These are phyloP conservation scores for Calycina herbarum DNA, from an alignment of 2,329 filamentous ascomycete genomes.

Conservation along the genomic window DNA sequence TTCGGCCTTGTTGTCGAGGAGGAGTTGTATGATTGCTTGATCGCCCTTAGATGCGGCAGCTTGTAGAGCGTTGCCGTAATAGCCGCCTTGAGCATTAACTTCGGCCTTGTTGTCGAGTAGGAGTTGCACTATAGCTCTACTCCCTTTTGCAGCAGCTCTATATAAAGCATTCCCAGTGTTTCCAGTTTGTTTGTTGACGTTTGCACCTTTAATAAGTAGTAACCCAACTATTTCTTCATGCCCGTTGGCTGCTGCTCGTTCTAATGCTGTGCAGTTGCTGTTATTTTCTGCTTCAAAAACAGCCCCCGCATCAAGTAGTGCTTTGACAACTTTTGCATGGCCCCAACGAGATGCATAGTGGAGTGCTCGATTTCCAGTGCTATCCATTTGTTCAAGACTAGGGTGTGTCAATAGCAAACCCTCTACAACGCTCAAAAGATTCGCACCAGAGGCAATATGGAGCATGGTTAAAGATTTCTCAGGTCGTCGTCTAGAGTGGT, in stretches of 20 bases:
- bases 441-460: constrained; percentile 17
- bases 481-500: constrained; percentile 6
- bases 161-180: background rate
- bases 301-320: constrained; percentile 21
- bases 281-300: constrained; percentile 15
- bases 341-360: constrained; percentile 19
- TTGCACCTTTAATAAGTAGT: constrained; percentile 34
- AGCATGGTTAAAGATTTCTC: constrained; percentile 14
- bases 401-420: constrained; percentile 13
- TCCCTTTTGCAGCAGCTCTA: too few species aligned
- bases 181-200: constrained; percentile 24
- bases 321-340: constrained; percentile 17
- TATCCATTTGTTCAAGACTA: constrained; percentile 17
- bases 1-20: too few species aligned
- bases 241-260: constrained; percentile 19
- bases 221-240: constrained; percentile 34
- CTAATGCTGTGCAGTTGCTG: constrained; percentile 7
- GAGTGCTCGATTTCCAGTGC: constrained; percentile 13
- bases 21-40: too few species aligned
- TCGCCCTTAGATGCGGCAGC: too few species aligned
- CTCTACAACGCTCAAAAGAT: constrained; percentile 15
- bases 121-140: too few species aligned
- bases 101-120: too few species aligned
- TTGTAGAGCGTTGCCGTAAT: too few species aligned
- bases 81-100: too few species aligned